Evolutionary conservation across 1,139 yeast species (phyloP).

Genomic region (Kodamaea alishanica): DNA sequence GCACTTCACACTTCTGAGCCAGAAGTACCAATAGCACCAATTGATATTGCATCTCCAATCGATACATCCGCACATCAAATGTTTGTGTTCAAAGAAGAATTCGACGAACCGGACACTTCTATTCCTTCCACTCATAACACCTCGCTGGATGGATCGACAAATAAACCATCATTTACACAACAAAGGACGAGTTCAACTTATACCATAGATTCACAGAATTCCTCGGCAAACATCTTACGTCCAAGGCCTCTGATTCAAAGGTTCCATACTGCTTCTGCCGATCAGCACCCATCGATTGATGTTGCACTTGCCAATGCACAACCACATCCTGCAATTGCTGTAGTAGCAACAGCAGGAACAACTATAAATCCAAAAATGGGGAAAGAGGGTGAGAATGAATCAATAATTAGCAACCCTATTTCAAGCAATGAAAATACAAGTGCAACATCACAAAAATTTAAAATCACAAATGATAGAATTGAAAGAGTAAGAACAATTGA

Average conservation of each 20-base stretch:
- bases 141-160: neutral
- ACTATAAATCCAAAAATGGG: too few species aligned
- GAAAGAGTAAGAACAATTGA: conserved; percentile 11
- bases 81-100: conserved; percentile 31
- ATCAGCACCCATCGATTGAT: conserved; percentile 11
- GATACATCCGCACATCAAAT: conserved; percentile 5
- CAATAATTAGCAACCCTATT: neutral
- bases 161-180: too few species aligned
- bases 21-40: too few species aligned
- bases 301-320: conserved; percentile 12
- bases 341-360: too few species aligned
- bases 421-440: conserved; percentile 8
- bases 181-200: conserved; percentile 4
- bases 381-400: too few species aligned
- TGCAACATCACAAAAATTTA: conserved; percentile 14
- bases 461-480: conserved; percentile 12
- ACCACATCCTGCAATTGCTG: conserved; percentile 5
- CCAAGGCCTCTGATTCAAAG: conserved; percentile 4
- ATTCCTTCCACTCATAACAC: neutral
- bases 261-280: conserved; percentile 1
- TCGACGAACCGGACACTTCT: conserved; percentile 21
- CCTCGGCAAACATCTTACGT: conserved; percentile 6
- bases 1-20: too few species aligned
- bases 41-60: too few species aligned
- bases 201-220: conserved; percentile 8